phyloP scores from a whole-genome alignment of 1,284 basidiomycete genomes.

The Naganishia albida region DNA sequence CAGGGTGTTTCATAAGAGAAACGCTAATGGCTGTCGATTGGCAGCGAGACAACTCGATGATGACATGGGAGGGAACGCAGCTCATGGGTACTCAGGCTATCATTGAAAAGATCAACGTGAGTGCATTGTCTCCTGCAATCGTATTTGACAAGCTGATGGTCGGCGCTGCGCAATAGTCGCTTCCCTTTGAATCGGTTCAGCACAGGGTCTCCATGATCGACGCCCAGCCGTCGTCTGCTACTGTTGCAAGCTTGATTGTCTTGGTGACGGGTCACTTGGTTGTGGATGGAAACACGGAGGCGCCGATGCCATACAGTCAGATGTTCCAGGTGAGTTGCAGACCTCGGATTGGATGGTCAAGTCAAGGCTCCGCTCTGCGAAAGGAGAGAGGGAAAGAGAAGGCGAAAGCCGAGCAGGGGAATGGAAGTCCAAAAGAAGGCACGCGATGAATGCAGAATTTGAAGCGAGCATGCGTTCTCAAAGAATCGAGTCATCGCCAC shows the following conservation, averaged over 20 bases:
- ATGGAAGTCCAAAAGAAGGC: not conserved
- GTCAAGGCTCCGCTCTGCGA: not conserved
- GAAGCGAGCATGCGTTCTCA: not conserved
- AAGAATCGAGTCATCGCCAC: not conserved
- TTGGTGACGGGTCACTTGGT: constrained; percentile 82
- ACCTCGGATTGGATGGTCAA: not conserved
- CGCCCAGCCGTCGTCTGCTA: constrained; percentile 77
- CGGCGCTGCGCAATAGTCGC: constrained; percentile 56
- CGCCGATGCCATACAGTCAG: constrained; percentile 85
- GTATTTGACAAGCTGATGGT: too few relatives aligned
- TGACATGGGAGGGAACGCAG: constrained; percentile 77
- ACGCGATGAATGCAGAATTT: not conserved
- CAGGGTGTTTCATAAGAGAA: not conserved
- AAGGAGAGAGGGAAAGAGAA: not conserved
- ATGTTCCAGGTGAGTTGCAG: constrained; percentile 67
- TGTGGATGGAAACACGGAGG: constrained; percentile 70
- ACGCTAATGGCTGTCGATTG: constrained; percentile 2
- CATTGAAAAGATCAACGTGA: constrained; percentile 76
- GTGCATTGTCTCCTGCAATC: constrained; percentile 37
- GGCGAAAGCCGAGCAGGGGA: not conserved
- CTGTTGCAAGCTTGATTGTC: constrained; percentile 71
- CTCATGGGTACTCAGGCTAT: constrained; percentile 66
- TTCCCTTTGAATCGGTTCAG: constrained; percentile 78
- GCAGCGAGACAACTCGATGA: constrained; percentile 81
- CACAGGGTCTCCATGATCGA: constrained; percentile 85